phyloP scores from a whole-genome alignment of 2,329 filamentous ascomycete species.

The Fonsecaea pedrosoi region DNA sequence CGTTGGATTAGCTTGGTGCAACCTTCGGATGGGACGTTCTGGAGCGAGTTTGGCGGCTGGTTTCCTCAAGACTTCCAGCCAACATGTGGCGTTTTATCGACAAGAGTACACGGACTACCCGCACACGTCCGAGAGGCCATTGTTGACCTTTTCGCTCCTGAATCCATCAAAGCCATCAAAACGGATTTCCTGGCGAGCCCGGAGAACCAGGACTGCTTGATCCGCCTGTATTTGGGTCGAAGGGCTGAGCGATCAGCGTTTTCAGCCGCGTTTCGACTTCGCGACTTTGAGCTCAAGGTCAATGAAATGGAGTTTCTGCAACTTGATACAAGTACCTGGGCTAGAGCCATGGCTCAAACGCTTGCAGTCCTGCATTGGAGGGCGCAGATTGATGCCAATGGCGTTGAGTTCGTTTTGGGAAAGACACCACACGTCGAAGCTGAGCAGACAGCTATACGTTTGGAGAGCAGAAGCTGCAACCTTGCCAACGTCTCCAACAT shows the following conservation, averaged over 20 bases:
- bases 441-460: no score
- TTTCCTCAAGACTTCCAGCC: constrained; percentile 5
- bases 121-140: not conserved
- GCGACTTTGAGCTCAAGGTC: constrained; percentile 38
- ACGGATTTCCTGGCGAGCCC: not conserved
- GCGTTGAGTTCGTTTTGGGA: constrained; percentile 63
- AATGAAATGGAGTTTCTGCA: constrained; percentile 56
- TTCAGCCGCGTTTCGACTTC: constrained; percentile 14
- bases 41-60: not conserved
- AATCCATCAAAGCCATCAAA: constrained; percentile 2
- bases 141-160: constrained; percentile 6
- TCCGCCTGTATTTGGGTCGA: constrained; percentile 58
- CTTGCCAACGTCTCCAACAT: not conserved
- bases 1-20: not conserved
- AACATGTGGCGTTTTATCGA: constrained; percentile 5
- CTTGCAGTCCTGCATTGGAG: constrained; percentile 61
- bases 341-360: constrained; percentile 56
- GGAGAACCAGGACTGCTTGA: constrained; percentile 54
- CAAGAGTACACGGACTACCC: not conserved
- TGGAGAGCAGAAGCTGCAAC: no score
- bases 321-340: constrained; percentile 48
- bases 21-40: not conserved
- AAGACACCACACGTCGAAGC: not conserved
- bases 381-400: constrained; percentile 57
- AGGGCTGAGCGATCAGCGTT: constrained; percentile 22